These are phyloP conservation scores for Ormosia emarginata DNA, from an alignment of 306 rosid genomes.

Conservation along the genomic window DNA sequence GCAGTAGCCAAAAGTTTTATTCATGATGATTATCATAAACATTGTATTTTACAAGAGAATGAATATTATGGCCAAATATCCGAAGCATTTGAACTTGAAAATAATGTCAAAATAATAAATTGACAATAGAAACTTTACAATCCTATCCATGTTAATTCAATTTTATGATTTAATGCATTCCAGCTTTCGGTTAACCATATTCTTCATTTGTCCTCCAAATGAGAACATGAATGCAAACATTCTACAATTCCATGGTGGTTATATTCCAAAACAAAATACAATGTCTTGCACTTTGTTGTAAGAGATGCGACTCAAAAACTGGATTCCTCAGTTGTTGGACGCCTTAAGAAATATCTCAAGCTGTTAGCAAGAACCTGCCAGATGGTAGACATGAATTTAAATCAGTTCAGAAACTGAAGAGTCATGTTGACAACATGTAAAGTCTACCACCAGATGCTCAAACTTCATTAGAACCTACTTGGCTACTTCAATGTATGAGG, in stretches of 20 bases:
- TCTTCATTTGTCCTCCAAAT: constrained; percentile 16
- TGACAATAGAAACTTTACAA: neutral
- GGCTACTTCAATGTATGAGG: neutral
- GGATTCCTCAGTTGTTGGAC: constrained; percentile 82
- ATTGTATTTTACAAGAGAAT: neutral
- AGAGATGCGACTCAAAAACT: constrained; percentile 64
- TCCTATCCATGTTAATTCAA: constrained; percentile 3
- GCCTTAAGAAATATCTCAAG: constrained; percentile 84
- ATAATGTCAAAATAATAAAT: neutral
- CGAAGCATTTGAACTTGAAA: neutral
- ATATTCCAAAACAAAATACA: neutral
- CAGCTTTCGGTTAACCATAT: neutral
- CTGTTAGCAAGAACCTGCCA: constrained; percentile 83
- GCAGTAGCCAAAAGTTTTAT: neutral
- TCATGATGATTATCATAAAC: neutral
- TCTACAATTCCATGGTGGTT: neutral
- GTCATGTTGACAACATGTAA: neutral
- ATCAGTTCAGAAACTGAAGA: neutral
- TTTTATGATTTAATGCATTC: neutral
- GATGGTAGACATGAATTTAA: neutral
- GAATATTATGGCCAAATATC: neutral
- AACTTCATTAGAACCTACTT: neutral
- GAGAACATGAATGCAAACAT: neutral
- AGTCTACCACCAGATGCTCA: neutral
- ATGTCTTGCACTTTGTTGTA: neutral